Base-by-base conservation (phyloP, 164 flowering plant species). In the Santalum album region DNA sequence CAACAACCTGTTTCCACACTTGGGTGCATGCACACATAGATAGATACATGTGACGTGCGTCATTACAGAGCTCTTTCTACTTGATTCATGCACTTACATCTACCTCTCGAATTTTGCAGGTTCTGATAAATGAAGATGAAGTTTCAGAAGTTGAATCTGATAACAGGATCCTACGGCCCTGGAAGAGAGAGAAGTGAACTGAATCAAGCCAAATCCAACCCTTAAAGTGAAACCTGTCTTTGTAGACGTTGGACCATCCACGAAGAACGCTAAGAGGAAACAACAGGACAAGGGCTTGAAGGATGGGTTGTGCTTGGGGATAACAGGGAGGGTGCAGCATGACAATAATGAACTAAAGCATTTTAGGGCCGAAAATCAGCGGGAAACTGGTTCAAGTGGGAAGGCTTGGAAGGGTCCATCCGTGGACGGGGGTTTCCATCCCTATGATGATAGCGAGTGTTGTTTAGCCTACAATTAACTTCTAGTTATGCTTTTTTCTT, bases 251-350 rank as follows among this genome's bases (percentile, higher is more conserved):
- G 84, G 86, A 35, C 77, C 70, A 15, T 60, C 49, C 5, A 72
- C 53, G 70, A 81, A 69, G 55, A 62, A 77, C 18, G 48, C 25
- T 19, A 78, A 64, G 68, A 67, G 54, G 26, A 84, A 71, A 65
- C 56, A 60, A 26, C 51, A 49, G 3, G 69, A 49, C 59, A 75
- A 44, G 58, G 61, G 67, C 61, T 70, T 43, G 9, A 27, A 49
- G 18, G 78, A 38, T 26, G 87, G 92, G 25, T 19, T 94, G 38
- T 80, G 92, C 75, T 71, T 94, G 77, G 95, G 87, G 67, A 74
- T 90, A 24, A 90, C 87, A 59, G 99, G 99, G 59, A 82, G 99
- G 69, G 95, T 90, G 63, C 96, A 86, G 65, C 97, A 82, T 67
- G 90, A 78, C 34, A 62, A 66, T 54, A 75, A 56, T 43, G 83